Evolutionary conservation across 1,139 yeast species (phyloP), one percentile per base, ranked within the genome.

Genomic region (Lodderomyces margitis): DNA sequence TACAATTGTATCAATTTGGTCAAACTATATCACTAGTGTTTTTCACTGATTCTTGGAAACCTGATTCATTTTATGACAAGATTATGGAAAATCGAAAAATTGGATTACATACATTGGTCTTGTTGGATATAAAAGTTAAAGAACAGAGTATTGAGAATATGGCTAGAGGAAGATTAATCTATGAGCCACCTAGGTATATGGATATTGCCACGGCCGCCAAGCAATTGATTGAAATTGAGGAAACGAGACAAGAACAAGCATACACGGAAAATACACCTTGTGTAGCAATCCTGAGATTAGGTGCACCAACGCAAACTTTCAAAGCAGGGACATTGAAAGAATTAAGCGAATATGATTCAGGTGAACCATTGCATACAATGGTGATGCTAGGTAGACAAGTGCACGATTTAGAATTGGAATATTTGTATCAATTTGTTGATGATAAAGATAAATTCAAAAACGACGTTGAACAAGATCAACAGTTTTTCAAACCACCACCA

Each of bases 171-270:
- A 77, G 95, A 62, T 69, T 84, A 46, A 87, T 91, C 37, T 92
- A 87, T 59, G 98, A 92, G 61, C 98, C 98, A 35, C 98, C 98
- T 40, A 76, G 98, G 61, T 92, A 89, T 65, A 92, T 92, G 98
- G 79, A 81, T 49, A 88, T 92, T 50, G 80, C 85, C 44, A 87
- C 95, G 39, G 96, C 97, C 41, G 92, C 95, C 30, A 73, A 75
- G 47, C 98, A 92, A 63, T 70, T 92, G 52, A 65, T 92, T 41
- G 98, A 92, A 61, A 78, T 89, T 45, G 98, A 91, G 63, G 92
- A 85, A 53, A 59, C 63, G 37, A 79, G 95, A 62, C 69, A 76
- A 19, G 88, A 87, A 55, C 66, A 78, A 49, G 91, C 91, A 3
- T 92, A 91, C 61, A 83, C 92, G 9, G 81, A 83, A 34, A 72